phyloP scores from a whole-genome alignment of 305 asterid species.

The Fraxinus nigra region DNA sequence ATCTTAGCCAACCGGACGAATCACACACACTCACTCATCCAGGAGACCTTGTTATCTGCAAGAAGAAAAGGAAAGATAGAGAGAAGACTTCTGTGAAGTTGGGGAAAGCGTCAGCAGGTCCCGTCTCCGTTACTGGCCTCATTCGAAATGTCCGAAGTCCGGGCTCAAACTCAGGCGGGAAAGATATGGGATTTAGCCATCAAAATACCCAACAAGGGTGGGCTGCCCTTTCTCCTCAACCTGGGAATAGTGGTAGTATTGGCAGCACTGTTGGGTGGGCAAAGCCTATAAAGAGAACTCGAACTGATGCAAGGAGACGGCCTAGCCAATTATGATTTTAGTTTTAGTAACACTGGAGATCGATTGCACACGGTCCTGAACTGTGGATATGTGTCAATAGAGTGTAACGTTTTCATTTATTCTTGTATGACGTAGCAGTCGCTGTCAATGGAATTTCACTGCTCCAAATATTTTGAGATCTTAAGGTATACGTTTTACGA shows the following conservation, averaged over 20 bases:
- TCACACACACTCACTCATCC: slow-evolving; percentile 75
- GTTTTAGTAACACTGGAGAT: not conserved
- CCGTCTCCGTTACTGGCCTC: slow-evolving; percentile 67
- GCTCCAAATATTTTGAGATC: not conserved
- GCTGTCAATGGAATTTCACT: not conserved
- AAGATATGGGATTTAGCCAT: slow-evolving; percentile 50
- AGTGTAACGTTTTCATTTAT: not conserved
- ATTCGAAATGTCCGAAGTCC: slow-evolving; percentile 61
- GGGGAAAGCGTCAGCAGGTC: slow-evolving; percentile 58
- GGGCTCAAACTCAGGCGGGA: slow-evolving; percentile 35
- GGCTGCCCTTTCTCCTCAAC: slow-evolving; percentile 62
- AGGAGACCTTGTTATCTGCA: slow-evolving; percentile 87
- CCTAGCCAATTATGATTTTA: slow-evolving; percentile 69
- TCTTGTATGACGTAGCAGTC: not conserved
- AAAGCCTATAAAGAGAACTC: slow-evolving; percentile 85
- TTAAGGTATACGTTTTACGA: not conserved
- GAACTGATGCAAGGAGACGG: slow-evolving; percentile 90
- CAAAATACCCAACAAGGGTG: slow-evolving; percentile 54
- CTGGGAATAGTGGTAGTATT: slow-evolving; percentile 50
- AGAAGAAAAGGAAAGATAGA: slow-evolving; percentile 93
- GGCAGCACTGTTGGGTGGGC: slow-evolving; percentile 78
- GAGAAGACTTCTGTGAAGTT: slow-evolving; percentile 56
- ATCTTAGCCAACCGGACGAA: slow-evolving; percentile 47
- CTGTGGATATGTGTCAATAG: not conserved
- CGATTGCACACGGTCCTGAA: not conserved